A percentile compares a stretch with the other conserved stretches of the same genome.
These are phyloP conservation scores for Botryobasidium botryosum DNA, from an alignment of 768 basidiomycete genomes.

Conservation along the genomic window DNA sequence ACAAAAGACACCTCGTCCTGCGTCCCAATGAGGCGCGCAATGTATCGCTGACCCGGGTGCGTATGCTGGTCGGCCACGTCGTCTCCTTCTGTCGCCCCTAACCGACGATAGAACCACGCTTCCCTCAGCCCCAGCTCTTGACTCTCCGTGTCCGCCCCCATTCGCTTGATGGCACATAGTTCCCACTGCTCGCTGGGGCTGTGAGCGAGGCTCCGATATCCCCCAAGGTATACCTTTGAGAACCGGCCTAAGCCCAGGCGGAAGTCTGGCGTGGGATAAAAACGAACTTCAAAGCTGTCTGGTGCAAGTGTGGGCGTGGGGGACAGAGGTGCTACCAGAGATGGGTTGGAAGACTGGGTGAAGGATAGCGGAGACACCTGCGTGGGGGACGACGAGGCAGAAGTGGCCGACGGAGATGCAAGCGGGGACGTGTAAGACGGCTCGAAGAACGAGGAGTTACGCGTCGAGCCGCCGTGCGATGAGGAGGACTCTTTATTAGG, in stretches of 20 bases:
- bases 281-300: conserved; percentile 3
- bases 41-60: conserved; percentile 1
- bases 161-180: conserved; percentile 25
- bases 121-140: conserved; percentile 23
- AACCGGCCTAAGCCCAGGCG: conserved; percentile 15
- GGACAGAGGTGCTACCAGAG: conserved; percentile 3
- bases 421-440: neutral
- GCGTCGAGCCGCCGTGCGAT: conserved; percentile 1
- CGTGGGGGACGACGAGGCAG: conserved; percentile 4
- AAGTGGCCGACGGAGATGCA: conserved; percentile 1
- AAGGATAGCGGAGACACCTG: conserved; percentile 7
- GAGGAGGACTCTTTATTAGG: neutral
- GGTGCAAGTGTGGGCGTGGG: neutral
- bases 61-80: neutral
- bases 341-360: conserved; percentile 6
- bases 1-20: neutral
- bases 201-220: conserved; percentile 8
- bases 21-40: conserved; percentile 8
- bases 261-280: conserved; percentile 1
- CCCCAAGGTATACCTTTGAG: conserved; percentile 15
- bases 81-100: conserved; percentile 10
- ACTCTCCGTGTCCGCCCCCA: conserved; percentile 21
- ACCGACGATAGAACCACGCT: conserved; percentile 22
- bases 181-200: conserved; percentile 13
- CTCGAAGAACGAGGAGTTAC: neutral